Base-by-base conservation (phyloP, 83 land plant species). In the Diphasiastrum complanatum region DNA sequence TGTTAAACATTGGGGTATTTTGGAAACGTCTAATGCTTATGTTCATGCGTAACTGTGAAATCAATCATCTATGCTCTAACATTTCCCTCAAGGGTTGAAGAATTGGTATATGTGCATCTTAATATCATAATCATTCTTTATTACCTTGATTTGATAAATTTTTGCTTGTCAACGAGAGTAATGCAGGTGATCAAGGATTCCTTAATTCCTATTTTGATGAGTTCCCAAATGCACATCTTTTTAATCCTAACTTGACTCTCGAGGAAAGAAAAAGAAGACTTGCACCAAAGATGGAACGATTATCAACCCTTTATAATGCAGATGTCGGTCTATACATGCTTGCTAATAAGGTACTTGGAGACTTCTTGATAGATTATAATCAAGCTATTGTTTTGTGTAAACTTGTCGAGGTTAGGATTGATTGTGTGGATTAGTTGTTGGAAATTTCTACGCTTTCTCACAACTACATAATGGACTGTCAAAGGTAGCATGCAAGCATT, bases 281-380 rank as follows among this genome's bases (percentile, higher is more conserved):
- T 8, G 71, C 51, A 11, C 84, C 90, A 47, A 56, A 80, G 36
- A 95, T 89, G 96, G 79, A 95, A 68, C 72, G 97, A 16, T 89
- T 95, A 19, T 86, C 93, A 46, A 95, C 99, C 47, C 72, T 95
- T 8, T 95, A 95, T 71, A 95, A 95, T 79, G 99, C 99, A 26
- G 99, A 95, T 66, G 99, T 95, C 63, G 99, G 99, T 26, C 83
- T 95, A 27, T 95, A 86, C 69, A 84, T 84, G 87, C 83, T 89
- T 31, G 99, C 99, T 20, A 95, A 95, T 69, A 95, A 95, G 91
- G 96, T 86, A 58, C 32, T n/a, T n/a, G n/a, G n/a, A n/a, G n/a
- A n/a, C n/a, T n/a, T n/a, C n/a, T n/a, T n/a, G n/a, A n/a, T n/a
- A n/a, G n/a, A n/a, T n/a, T n/a, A n/a, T n/a, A n/a, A n/a, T n/a